Percentiles rank a stretch among this genome's conserved stretches.
Conservation (phyloP, 2,329 filamentous ascomycete species). For the Bipolaris bicolor region DNA sequence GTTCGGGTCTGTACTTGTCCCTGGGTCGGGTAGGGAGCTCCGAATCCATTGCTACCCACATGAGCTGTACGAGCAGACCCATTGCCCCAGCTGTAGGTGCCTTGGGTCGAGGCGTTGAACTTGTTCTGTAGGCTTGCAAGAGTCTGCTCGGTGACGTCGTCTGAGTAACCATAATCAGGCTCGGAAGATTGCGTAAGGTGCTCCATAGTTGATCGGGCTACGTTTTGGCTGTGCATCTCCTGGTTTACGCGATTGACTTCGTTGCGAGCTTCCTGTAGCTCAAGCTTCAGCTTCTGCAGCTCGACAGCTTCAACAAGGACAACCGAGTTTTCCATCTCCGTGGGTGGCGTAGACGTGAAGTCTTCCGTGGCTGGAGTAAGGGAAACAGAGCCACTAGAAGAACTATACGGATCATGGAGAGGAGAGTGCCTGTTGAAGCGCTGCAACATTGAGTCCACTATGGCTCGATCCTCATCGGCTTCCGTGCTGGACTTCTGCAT, state of each 20-base stretch:
- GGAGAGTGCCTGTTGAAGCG: conserved; percentile 67
- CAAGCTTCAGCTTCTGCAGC: conserved; percentile 70
- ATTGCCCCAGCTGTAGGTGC: conserved; percentile 45
- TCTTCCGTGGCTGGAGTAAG: conserved; percentile 67
- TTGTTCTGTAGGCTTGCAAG: conserved; percentile 57
- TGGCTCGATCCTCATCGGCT: conserved; percentile 35
- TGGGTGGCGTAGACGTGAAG: conserved; percentile 48
- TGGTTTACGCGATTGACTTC: conserved; percentile 74
- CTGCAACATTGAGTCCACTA: conserved; percentile 70
- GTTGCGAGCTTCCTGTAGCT: conserved; percentile 73
- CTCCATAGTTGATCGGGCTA: conserved; percentile 65
- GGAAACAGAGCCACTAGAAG: conserved; percentile 65
- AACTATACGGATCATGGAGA: conserved; percentile 61
- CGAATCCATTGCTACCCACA: conserved; percentile 33
- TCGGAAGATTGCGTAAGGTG: conserved; percentile 61
- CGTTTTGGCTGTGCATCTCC: conserved; percentile 70
- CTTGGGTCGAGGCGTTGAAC: conserved; percentile 57
- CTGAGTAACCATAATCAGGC: conserved; percentile 54
- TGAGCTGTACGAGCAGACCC: conserved; percentile 34
- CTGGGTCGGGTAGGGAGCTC: conserved; percentile 26
- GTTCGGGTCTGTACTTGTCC: conserved; percentile 23
- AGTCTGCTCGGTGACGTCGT: conserved; percentile 58
- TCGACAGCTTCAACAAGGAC: conserved; percentile 60
- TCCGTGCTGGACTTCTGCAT: conserved; percentile 57
- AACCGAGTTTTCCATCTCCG: conserved; percentile 33